phyloP scores from a whole-genome alignment of 2,329 filamentous ascomycete species.

The Cladosporium oxysporum region DNA sequence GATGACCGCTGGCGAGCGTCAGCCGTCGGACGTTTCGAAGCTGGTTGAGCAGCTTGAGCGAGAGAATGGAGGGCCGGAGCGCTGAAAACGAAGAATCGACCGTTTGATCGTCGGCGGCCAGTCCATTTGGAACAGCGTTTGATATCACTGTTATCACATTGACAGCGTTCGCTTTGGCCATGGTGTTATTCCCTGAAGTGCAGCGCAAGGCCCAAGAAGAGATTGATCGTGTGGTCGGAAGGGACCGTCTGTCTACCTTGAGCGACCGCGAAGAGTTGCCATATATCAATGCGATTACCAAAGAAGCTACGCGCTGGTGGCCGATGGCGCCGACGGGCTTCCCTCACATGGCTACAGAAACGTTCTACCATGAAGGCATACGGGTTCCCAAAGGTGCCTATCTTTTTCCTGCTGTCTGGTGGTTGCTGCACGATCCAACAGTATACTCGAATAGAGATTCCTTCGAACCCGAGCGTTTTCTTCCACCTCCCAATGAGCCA shows the following conservation, averaged over 20 bases:
- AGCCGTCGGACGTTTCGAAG: constrained; percentile 20
- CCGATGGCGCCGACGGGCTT: constrained; percentile 30
- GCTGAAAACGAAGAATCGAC: background rate
- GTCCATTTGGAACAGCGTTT: background rate
- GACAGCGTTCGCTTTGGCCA: constrained; percentile 30
- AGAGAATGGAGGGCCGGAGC: background rate
- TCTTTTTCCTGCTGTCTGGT: constrained; percentile 37
- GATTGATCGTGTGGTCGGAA: constrained; percentile 28
- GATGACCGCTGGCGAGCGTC: constrained; percentile 24
- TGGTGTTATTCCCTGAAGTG: constrained; percentile 51
- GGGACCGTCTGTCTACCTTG: constrained; percentile 26
- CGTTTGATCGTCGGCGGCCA: background rate
- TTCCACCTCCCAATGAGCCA: constrained; percentile 36
- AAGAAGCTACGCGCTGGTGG: constrained; percentile 35
- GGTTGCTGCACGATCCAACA: constrained; percentile 39
- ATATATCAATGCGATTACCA: constrained; percentile 24
- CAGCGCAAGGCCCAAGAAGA: constrained; percentile 56
- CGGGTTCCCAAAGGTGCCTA: constrained; percentile 36
- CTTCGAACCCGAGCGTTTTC: constrained; percentile 41
- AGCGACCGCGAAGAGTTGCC: constrained; percentile 25
- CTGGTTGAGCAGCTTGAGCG: background rate
- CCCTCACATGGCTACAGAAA: constrained; percentile 24
- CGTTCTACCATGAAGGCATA: constrained; percentile 28
- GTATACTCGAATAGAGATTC: constrained; percentile 34
- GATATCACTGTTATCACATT: constrained; percentile 43